These are phyloP conservation scores for Talaromyces sp. DNA, from an alignment of 2,329 filamentous ascomycete species.

Conservation along the genomic window DNA sequence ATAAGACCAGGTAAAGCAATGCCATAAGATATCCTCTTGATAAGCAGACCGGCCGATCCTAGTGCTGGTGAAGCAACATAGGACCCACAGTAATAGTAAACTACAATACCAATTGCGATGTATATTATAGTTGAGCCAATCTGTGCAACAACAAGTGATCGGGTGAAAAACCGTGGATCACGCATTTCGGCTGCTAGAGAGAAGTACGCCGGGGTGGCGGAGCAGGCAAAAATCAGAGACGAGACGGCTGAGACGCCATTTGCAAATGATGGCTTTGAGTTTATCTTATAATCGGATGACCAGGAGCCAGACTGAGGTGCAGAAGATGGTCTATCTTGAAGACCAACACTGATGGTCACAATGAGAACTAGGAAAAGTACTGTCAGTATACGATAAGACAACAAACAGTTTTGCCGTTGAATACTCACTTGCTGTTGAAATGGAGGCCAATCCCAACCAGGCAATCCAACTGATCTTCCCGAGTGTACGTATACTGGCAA, in stretches of 20 bases:
- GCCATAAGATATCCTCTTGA: conserved; percentile 51
- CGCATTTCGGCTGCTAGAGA: conserved; percentile 41
- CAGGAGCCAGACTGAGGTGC: conserved; percentile 32
- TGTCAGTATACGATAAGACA: no score
- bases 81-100: conserved; percentile 52
- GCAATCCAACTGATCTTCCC: conserved; percentile 37
- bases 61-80: conserved; percentile 52
- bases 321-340: conserved; percentile 34
- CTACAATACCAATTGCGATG: conserved; percentile 41
- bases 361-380: conserved; percentile 26
- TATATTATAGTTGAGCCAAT: conserved; percentile 37
- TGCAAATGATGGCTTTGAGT: conserved; percentile 23
- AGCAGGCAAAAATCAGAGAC: conserved; percentile 25
- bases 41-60: conserved; percentile 45
- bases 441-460: conserved; percentile 31
- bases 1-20: conserved; percentile 38
- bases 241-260: conserved; percentile 25
- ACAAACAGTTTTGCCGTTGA: no score
- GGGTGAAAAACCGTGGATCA: conserved; percentile 34
- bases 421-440: conserved; percentile 17
- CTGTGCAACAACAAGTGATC: conserved; percentile 37
- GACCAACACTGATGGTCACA: conserved; percentile 31
- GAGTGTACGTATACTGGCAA: conserved; percentile 39
- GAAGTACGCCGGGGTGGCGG: conserved; percentile 32
- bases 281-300: conserved; percentile 30